Evolutionary conservation across 2,329 filamentous ascomycete genomes (phyloP).

Genomic region (Chaetomiaceae sp.): DNA sequence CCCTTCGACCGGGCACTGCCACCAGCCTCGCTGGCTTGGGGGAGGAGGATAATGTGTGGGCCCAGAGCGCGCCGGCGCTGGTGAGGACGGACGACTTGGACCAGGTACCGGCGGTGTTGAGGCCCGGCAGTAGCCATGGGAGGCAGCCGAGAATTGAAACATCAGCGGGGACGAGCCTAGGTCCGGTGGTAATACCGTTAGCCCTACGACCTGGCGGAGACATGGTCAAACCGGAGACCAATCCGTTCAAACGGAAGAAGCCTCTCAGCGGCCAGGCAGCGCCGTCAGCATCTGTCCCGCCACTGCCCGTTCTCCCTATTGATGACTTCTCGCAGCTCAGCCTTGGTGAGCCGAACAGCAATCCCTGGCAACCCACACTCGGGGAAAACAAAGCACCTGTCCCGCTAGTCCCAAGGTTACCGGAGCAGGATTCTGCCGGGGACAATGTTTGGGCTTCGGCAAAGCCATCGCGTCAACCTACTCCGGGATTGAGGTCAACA

Average conservation of each 20-base stretch:
- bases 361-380: slow-evolving; percentile 40
- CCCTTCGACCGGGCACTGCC: slow-evolving; percentile 30
- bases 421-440: slow-evolving; percentile 28
- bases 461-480: slow-evolving; percentile 28
- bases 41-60: slow-evolving; percentile 34
- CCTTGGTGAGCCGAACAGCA: slow-evolving; percentile 37
- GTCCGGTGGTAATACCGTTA: slow-evolving; percentile 27
- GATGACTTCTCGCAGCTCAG: slow-evolving; percentile 37
- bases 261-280: slow-evolving; percentile 11
- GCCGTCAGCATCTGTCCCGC: slow-evolving; percentile 3
- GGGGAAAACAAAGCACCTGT: slow-evolving; percentile 25
- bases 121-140: slow-evolving; percentile 18
- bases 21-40: slow-evolving; percentile 24
- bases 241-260: slow-evolving; percentile 49
- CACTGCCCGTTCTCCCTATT: slow-evolving; percentile 11
- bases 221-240: slow-evolving; percentile 35
- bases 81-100: slow-evolving; percentile 4
- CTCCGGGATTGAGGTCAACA: slow-evolving; percentile 25
- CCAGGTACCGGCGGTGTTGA: slow-evolving; percentile 18
- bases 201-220: slow-evolving; percentile 27
- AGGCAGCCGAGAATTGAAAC: slow-evolving; percentile 8
- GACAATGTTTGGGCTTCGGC: slow-evolving; percentile 33
- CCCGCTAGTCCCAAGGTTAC: slow-evolving; percentile 20
- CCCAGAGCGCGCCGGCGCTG: slow-evolving; percentile 16
- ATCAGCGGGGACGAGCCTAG: slow-evolving; percentile 14